Evolutionary conservation across 768 basidiomycete species (phyloP).

Genomic region (Macrolepiota fuliginosa): DNA sequence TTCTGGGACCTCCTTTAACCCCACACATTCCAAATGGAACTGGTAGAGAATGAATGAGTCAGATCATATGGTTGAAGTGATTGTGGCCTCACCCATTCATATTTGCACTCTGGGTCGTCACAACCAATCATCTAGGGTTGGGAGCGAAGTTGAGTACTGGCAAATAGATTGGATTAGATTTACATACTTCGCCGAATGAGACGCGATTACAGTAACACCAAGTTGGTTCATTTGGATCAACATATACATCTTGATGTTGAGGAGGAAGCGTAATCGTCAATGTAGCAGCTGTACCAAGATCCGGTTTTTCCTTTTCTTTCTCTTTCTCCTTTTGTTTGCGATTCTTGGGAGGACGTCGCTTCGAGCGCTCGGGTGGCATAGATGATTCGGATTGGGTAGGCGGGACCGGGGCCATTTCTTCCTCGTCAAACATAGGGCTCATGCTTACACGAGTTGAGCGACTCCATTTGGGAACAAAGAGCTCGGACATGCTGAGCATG

Average conservation of each 20-base stretch:
- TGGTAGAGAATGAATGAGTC: constrained; percentile 24
- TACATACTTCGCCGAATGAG: constrained; percentile 77
- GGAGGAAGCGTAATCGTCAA: constrained; percentile 38
- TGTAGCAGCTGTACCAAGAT: constrained; percentile 15
- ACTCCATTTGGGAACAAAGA: constrained; percentile 50
- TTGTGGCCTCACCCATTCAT: constrained; percentile 70
- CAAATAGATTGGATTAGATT: neutral
- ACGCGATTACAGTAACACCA: constrained; percentile 85
- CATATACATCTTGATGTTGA: constrained; percentile 16
- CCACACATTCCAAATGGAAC: constrained; percentile 76
- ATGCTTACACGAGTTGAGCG: constrained; percentile 33
- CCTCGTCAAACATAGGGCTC: constrained; percentile 37
- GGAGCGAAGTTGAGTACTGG: constrained; percentile 3
- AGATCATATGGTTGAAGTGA: neutral
- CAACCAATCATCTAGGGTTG: constrained; percentile 77
- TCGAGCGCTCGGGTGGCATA: neutral
- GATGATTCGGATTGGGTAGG: neutral
- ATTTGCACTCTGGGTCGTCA: constrained; percentile 65
- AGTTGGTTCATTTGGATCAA: constrained; percentile 49
- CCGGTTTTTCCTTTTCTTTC: constrained; percentile 19
- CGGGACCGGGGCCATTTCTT: constrained; percentile 12
- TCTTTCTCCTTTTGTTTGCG: constrained; percentile 21
- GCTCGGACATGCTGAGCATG: constrained; percentile 51
- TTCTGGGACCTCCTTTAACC: constrained; percentile 54
- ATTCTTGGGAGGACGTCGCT: constrained; percentile 12